Percentiles rank a stretch among this genome's conserved stretches.
phyloP scores from a whole-genome alignment of 805 yeast genomes.

The Blastobotrys americana region DNA sequence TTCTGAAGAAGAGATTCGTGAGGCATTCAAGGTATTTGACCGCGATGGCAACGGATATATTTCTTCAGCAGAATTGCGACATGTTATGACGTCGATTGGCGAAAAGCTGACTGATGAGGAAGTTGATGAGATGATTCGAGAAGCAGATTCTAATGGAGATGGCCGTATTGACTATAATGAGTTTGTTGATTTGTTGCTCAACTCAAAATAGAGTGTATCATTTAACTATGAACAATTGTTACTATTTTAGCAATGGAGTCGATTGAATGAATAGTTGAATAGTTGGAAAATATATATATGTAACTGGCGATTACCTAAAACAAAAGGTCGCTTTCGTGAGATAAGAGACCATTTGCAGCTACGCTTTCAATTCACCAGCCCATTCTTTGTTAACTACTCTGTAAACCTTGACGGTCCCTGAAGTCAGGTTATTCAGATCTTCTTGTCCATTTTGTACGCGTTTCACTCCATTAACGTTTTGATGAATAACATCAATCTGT shows the following conservation, averaged over 20 bases:
- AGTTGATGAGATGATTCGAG: conserved; percentile 94
- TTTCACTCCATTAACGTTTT: conserved; percentile 28
- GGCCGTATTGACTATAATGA: conserved; percentile 97
- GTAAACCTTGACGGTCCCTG: conserved; percentile 27
- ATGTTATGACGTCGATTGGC: conserved; percentile 95
- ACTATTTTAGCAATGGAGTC: too few species aligned
- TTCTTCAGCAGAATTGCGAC: conserved; percentile 92
- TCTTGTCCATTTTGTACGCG: conserved; percentile 27
- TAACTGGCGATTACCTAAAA: too few species aligned
- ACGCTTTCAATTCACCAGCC: conserved; percentile 22
- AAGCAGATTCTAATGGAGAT: conserved; percentile 77
- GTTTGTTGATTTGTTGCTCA: conserved; percentile 72
- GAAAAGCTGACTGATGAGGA: conserved; percentile 95
- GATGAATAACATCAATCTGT: conserved; percentile 24
- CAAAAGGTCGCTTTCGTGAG: too few species aligned
- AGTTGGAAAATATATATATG: too few species aligned
- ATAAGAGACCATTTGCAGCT: too few species aligned
- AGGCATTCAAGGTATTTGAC: conserved; percentile 97
- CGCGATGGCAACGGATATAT: conserved; percentile 91
- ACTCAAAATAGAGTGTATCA: conserved; percentile 7
- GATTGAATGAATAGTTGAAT: too few species aligned
- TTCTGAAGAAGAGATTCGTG: conserved; percentile 92
- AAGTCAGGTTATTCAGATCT: conserved; percentile 22
- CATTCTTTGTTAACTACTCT: conserved; percentile 30
- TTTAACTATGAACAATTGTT: too few species aligned